A percentile compares a stretch with the other conserved stretches of the same genome.
These are phyloP conservation scores for Metroxylon sagu DNA, from an alignment of 176 grass and related monocot species.

Conservation along the genomic window DNA sequence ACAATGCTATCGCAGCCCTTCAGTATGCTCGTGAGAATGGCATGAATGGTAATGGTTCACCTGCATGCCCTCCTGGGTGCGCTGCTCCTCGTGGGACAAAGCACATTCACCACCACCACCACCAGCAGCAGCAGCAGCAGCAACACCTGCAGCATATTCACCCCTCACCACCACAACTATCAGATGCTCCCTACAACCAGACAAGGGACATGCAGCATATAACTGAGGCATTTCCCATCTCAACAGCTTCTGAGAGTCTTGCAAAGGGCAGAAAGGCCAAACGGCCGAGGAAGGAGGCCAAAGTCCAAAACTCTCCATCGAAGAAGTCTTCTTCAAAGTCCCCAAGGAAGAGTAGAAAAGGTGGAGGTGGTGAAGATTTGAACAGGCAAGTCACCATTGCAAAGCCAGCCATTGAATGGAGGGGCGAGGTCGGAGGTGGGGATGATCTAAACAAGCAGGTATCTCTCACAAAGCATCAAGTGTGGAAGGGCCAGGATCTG, in stretches of 20 bases:
- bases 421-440: background rate
- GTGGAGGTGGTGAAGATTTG: slow-evolving; percentile 1
- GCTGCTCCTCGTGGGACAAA: slow-evolving; percentile 7
- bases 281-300: slow-evolving; percentile 9
- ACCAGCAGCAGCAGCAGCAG: slow-evolving; percentile 15
- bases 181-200: slow-evolving; percentile 5
- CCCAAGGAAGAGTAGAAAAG: slow-evolving; percentile 15
- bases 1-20: slow-evolving; percentile 25
- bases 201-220: background rate
- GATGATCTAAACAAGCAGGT: slow-evolving; percentile 14
- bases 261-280: slow-evolving; percentile 8
- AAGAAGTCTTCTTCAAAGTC: slow-evolving; percentile 15
- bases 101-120: slow-evolving; percentile 7
- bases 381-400: slow-evolving; percentile 21
- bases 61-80: slow-evolving; percentile 4
- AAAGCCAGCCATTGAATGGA: slow-evolving; percentile 6
- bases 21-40: slow-evolving; percentile 24
- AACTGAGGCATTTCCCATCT: slow-evolving; percentile 16
- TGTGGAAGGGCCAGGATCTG: slow-evolving; percentile 27
- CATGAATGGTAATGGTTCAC: slow-evolving; percentile 2
- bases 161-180: background rate
- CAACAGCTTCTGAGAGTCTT: slow-evolving; percentile 5
- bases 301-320: slow-evolving; percentile 5
- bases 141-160: slow-evolving; percentile 8
- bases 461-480: slow-evolving; percentile 6